A percentile compares a stretch with the other conserved stretches of the same genome.
These are phyloP conservation scores for Cicer yamashitae DNA, from an alignment of 306 rosid genomes.

Conservation along the genomic window DNA sequence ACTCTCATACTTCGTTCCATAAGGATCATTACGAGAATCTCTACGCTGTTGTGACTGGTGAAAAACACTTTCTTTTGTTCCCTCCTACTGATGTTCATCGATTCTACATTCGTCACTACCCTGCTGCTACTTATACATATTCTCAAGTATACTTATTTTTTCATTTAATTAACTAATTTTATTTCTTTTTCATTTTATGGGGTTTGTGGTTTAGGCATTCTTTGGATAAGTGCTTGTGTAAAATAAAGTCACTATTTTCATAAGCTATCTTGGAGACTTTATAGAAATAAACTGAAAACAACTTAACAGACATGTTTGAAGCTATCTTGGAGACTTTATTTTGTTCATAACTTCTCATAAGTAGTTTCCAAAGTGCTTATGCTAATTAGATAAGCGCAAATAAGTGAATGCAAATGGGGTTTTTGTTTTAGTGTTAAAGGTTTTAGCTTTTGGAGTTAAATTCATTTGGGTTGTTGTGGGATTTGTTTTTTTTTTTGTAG, in stretches of 20 bases:
- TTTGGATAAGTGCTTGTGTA: not conserved
- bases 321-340: too few species aligned
- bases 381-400: too few species aligned
- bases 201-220: not conserved
- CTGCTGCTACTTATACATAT: constrained; percentile 65
- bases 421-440: not conserved
- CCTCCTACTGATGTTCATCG: constrained; percentile 87
- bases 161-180: not conserved
- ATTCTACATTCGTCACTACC: constrained; percentile 68
- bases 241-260: too few species aligned
- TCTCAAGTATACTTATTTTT: constrained; percentile 48
- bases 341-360: too few species aligned
- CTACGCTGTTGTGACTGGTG: constrained; percentile 77
- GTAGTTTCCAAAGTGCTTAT: too few species aligned
- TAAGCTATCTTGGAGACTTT: too few species aligned
- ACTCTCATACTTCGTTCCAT: constrained; percentile 71
- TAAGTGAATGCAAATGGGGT: not conserved
- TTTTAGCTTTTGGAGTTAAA: constrained; percentile 22
- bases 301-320: too few species aligned
- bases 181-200: not conserved
- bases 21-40: constrained; percentile 90
- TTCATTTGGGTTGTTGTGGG: constrained; percentile 24
- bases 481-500: constrained; percentile 34
- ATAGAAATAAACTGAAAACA: too few species aligned
- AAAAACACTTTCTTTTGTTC: constrained; percentile 73